Conservation (phyloP, 2,329 filamentous ascomycete species). For the Harringtonia lauricola region DNA sequence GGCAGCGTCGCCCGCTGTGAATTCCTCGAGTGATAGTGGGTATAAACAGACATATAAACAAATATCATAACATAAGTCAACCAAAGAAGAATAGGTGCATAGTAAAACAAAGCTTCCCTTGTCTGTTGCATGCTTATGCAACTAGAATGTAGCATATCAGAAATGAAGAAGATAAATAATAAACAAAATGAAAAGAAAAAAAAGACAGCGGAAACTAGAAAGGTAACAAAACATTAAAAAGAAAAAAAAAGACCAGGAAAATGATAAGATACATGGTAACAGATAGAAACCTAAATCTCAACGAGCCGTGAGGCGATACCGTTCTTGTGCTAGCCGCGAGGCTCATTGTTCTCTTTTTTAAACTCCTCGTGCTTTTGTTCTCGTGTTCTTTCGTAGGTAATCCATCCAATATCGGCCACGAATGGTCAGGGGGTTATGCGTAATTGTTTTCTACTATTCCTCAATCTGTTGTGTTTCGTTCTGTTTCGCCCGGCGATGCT, state of each 20-base stretch:
- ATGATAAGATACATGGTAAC: too few species aligned
- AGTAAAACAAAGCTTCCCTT: neutral
- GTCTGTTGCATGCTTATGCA: neutral
- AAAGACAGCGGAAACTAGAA: neutral
- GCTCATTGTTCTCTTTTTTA: constrained; percentile 13
- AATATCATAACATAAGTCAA: neutral
- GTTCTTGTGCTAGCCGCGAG: constrained; percentile 20
- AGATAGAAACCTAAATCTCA: constrained; percentile 1
- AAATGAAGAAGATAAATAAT: too few species aligned
- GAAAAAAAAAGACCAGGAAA: neutral
- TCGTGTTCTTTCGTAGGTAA: neutral
- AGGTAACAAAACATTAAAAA: neutral
- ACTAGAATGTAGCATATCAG: too few species aligned
- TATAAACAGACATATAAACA: neutral
- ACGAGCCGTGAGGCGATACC: constrained; percentile 19
- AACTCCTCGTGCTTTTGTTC: neutral
- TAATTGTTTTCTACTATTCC: neutral
- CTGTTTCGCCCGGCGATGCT: neutral
- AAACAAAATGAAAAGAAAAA: neutral
- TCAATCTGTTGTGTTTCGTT: neutral
- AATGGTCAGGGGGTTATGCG: neutral
- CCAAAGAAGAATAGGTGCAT: neutral
- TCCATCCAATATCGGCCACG: too few species aligned
- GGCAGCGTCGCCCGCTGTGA: too few species aligned
- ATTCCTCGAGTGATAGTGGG: too few species aligned